Evolutionary conservation across 2,329 filamentous ascomycete species (phyloP).

Genomic region (Coniosporium tulheliwenetii): DNA sequence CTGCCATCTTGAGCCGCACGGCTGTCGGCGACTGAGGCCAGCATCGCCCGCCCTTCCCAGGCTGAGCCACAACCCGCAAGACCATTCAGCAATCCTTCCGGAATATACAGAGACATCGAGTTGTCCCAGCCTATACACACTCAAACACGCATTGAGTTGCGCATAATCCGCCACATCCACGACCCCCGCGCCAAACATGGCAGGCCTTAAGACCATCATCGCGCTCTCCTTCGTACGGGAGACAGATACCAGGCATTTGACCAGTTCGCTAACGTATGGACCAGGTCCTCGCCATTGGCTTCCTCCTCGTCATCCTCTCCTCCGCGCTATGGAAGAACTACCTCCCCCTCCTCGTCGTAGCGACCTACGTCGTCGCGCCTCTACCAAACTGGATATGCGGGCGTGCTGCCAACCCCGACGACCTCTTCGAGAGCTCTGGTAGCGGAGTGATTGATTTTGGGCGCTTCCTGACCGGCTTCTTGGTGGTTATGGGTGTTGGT

Average conservation of each 20-base stretch:
- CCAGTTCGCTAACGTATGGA: background rate
- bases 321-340: slow-evolving; percentile 92
- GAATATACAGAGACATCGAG: too few species aligned
- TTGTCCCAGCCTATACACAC: too few species aligned
- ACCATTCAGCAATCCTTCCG: too few species aligned
- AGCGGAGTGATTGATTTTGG: slow-evolving; percentile 85
- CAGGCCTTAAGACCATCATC: slow-evolving; percentile 97
- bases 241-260: background rate
- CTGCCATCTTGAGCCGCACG: too few species aligned
- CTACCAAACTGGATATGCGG: slow-evolving; percentile 93
- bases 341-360: slow-evolving; percentile 88
- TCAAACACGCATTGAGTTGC: background rate
- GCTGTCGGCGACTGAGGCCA: too few species aligned
- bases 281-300: slow-evolving; percentile 86
- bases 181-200: slow-evolving; percentile 36
- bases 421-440: slow-evolving; percentile 78
- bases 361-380: slow-evolving; percentile 84
- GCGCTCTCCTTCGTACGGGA: slow-evolving; percentile 77
- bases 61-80: too few species aligned
- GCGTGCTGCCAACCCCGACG: slow-evolving; percentile 79
- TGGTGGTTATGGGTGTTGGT: slow-evolving; percentile 97
- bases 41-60: too few species aligned
- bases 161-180: slow-evolving; percentile 2
- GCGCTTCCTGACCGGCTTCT: slow-evolving; percentile 83
- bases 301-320: slow-evolving; percentile 96